Evolutionary conservation across 345 rosid species (phyloP), one percentile per base, ranked within the genome.

Genomic region (Syzygium aromaticum): DNA sequence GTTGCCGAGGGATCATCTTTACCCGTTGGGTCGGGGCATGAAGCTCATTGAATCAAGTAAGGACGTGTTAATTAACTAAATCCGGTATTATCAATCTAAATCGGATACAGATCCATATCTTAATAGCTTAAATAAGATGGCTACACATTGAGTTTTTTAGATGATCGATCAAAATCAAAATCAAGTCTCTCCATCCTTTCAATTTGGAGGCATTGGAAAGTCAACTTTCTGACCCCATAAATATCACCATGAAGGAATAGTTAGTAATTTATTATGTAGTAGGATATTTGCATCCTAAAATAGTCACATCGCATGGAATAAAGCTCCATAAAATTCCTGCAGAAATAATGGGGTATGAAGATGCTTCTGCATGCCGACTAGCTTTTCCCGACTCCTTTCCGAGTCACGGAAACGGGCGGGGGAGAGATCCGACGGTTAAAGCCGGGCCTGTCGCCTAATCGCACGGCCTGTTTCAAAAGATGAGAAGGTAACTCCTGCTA

Each of bases 21-120:
- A n/a, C 73, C 33, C 19, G 2, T n/a, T 3, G 33, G 16, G 30
- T 0, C 11, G 15, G 67, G 30, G 30, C 30, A 59, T 0, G 0
- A 59, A 59, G 0, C 8, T 59, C 30, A 59, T 27, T 11, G 67
- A 43, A 43, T 43, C 46, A 43, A 43, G 46, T 6, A 5, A 43
- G 46, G 46, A 6, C 7, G 46, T 5, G 46, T 43, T 6, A 15
- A 15, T 14, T 52, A 15, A 52, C 54, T 52, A 15, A 52, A 14
- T 14, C 17, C 19, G 6, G 16, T 52, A 5, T 52, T 5, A 52
- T 52, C 54, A 52, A 13, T 52, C 3, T 52, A 15, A 14, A 14
- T 52, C 16, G 54, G 54, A 52, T 52, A 15, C 2, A 52, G 4
- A 6, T 5, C 54, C 17, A 5, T 15, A 15, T 1, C 13, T 4